Conservation (phyloP, 2,329 filamentous ascomycete species). For the Juglanconis oblonga region DNA sequence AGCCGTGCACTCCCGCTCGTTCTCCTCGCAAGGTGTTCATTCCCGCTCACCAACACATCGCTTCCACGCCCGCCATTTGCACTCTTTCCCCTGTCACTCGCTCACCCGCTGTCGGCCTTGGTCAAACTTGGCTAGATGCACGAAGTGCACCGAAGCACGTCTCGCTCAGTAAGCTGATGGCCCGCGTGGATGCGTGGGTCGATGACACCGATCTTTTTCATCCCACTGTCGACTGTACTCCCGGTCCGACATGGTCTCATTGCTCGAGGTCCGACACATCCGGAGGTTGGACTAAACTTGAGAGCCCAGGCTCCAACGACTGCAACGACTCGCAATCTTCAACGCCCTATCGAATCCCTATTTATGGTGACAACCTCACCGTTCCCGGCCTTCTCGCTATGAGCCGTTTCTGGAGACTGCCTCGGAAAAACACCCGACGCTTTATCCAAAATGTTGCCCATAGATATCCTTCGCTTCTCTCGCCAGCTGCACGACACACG, state of each 20-base stretch:
- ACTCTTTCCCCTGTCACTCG: background rate
- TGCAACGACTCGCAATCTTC: background rate
- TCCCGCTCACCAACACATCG: too few species aligned
- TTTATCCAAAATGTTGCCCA: background rate
- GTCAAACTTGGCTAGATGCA: too few species aligned
- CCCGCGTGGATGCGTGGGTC: too few species aligned
- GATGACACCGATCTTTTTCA: too few species aligned
- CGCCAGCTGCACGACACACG: background rate
- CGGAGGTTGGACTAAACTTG: background rate
- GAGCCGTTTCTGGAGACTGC: background rate
- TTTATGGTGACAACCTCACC: background rate
- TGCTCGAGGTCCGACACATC: background rate
- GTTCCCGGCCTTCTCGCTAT: background rate
- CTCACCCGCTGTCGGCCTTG: background rate
- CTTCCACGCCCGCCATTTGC: background rate
- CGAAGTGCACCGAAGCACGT: too few species aligned
- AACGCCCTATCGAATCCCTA: background rate
- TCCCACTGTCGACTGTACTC: background rate
- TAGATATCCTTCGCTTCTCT: background rate
- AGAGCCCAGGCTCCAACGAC: background rate
- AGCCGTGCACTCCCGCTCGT: too few species aligned
- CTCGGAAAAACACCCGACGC: background rate
- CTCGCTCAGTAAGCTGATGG: too few species aligned
- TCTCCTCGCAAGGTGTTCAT: too few species aligned
- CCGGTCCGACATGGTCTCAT: background rate